A percentile compares a stretch with the other conserved stretches of the same genome.
phyloP scores from a whole-genome alignment of 2,329 filamentous ascomycete genomes.

The Scleromitrula shiraiana region DNA sequence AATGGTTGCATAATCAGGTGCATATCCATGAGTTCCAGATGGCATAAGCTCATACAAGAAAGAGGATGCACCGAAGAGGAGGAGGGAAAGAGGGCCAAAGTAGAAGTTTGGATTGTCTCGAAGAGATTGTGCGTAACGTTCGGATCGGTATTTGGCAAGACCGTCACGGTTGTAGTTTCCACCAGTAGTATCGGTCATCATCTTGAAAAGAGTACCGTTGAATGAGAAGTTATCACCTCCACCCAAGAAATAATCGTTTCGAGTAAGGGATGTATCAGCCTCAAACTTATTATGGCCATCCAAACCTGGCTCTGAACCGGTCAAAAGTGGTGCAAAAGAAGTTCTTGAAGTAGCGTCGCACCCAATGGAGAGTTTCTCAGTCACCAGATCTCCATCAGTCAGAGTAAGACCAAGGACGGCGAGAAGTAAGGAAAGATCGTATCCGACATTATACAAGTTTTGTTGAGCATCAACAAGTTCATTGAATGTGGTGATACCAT shows the following conservation, averaged over 20 bases:
- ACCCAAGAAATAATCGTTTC: slow-evolving; percentile 35
- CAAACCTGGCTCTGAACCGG: slow-evolving; percentile 19
- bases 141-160: slow-evolving; percentile 24
- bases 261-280: slow-evolving; percentile 42
- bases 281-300: slow-evolving; percentile 43
- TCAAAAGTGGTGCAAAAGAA: slow-evolving; percentile 15
- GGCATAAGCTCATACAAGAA: slow-evolving; percentile 3
- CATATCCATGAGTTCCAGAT: not conserved
- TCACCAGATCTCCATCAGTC: slow-evolving; percentile 20
- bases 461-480: slow-evolving; percentile 25
- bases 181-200: slow-evolving; percentile 23
- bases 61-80: not conserved
- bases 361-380: slow-evolving; percentile 21
- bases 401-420: slow-evolving; percentile 11
- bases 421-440: slow-evolving; percentile 14
- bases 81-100: slow-evolving; percentile 16
- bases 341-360: slow-evolving; percentile 28
- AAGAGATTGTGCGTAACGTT: slow-evolving; percentile 27
- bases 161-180: slow-evolving; percentile 30
- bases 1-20: not conserved
- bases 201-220: slow-evolving; percentile 28
- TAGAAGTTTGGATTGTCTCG: slow-evolving; percentile 21
- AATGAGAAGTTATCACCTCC: slow-evolving; percentile 16
- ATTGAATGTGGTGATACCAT: slow-evolving; percentile 27
- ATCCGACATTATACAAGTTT: slow-evolving; percentile 23